Evolutionary conservation across 148 eudicot species (phyloP).

Genomic region (Cornus controversa): DNA sequence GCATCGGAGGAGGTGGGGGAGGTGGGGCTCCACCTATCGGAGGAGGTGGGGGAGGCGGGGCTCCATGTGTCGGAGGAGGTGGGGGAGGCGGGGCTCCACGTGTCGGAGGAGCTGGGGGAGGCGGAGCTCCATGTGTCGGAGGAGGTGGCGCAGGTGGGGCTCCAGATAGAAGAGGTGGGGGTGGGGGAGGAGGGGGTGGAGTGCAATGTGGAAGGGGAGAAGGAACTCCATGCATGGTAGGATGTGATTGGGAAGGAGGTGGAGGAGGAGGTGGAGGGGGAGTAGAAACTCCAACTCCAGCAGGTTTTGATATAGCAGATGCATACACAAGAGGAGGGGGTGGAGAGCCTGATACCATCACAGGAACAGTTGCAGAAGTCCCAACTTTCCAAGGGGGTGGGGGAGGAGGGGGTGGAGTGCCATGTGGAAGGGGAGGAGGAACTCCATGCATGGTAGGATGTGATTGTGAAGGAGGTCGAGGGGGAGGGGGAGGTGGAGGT

Average conservation of each 20-base stretch:
- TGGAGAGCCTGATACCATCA: not conserved
- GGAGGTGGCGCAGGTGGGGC: slow-evolving; percentile 22
- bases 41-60: slow-evolving; percentile 21
- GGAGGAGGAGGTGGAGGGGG: slow-evolving; percentile 30
- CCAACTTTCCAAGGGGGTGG: slow-evolving; percentile 30
- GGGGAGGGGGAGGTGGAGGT: slow-evolving; percentile 20
- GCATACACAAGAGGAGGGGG: not conserved
- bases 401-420: slow-evolving; percentile 21
- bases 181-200: slow-evolving; percentile 25
- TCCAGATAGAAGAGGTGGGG: slow-evolving; percentile 32
- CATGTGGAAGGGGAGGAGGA: slow-evolving; percentile 8
- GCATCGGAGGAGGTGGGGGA: slow-evolving; percentile 31
- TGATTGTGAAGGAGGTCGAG: not conserved
- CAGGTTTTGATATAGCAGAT: not conserved
- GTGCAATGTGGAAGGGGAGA: slow-evolving; percentile 19
- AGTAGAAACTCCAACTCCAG: not conserved
- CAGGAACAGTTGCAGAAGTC: not conserved
- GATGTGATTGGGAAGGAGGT: slow-evolving; percentile 37
- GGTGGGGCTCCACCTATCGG: slow-evolving; percentile 14
- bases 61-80: slow-evolving; percentile 40
- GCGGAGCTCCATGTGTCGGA: slow-evolving; percentile 20
- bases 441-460: not conserved
- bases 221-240: slow-evolving; percentile 15
- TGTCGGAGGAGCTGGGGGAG: slow-evolving; percentile 41
- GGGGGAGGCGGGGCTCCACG: slow-evolving; percentile 39